Conservation (phyloP, 2,329 filamentous ascomycete species). For the Xenosphaeropsis pyriputrescens region DNA sequence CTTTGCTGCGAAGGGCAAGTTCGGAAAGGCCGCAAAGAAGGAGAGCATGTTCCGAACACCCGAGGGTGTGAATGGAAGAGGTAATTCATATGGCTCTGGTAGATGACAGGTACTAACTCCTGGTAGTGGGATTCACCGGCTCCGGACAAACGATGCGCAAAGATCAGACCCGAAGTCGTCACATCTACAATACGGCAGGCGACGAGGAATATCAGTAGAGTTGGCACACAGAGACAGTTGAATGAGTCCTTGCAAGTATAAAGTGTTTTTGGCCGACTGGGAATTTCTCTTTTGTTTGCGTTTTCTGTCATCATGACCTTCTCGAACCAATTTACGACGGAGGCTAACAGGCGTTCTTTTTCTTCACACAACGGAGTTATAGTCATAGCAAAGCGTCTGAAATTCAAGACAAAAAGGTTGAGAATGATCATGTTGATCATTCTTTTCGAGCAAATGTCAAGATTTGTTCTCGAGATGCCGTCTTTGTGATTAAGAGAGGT, state of each 20-base stretch:
- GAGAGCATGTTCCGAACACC: slow-evolving; percentile 96
- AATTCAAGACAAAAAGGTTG: too few relatives aligned
- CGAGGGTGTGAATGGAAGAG: slow-evolving; percentile 72
- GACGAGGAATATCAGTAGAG: slow-evolving; percentile 38
- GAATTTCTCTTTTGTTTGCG: slow-evolving; percentile 5
- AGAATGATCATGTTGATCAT: too few relatives aligned
- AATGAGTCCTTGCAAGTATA: slow-evolving; percentile 21
- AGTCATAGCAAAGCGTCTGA: too few relatives aligned
- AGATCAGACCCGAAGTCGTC: slow-evolving; percentile 66
- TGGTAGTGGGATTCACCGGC: slow-evolving; percentile 81
- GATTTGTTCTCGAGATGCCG: too few relatives aligned
- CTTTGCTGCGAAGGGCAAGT: slow-evolving; percentile 67
- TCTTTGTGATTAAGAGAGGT: too few relatives aligned
- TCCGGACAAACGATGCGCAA: slow-evolving; percentile 95
- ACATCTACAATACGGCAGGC: slow-evolving; percentile 69
- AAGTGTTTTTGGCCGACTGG: slow-evolving; percentile 16
- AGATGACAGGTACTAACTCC: slow-evolving; percentile 14
- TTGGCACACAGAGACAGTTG: slow-evolving; percentile 8
- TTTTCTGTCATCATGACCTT: neutral
- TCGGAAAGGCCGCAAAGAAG: slow-evolving; percentile 57
- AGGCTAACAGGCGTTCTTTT: neutral
- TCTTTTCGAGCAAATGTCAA: too few relatives aligned
- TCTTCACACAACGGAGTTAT: too few relatives aligned
- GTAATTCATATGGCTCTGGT: slow-evolving; percentile 30
- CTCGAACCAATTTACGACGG: neutral